Conservation (phyloP, 1,284 basidiomycete species). For the Caloboletus inedulis region DNA sequence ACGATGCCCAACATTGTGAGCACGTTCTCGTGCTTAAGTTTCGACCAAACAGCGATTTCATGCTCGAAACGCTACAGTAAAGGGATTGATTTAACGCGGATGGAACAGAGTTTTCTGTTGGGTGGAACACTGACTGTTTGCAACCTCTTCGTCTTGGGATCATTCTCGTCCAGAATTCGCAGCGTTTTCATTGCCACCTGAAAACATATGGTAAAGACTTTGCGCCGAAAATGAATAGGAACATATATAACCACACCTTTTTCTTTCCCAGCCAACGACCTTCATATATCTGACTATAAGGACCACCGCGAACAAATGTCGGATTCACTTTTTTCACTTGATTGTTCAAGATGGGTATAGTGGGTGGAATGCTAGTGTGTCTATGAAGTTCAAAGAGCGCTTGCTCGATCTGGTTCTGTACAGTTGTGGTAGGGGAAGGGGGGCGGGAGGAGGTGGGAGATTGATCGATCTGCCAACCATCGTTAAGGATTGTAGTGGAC, state of each 20-base stretch:
- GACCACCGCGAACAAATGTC: slow-evolving; percentile 44
- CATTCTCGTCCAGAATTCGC: slow-evolving; percentile 41
- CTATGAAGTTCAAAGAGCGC: slow-evolving; percentile 46
- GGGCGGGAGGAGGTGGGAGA: slow-evolving; percentile 23
- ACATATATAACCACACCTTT: slow-evolving; percentile 34
- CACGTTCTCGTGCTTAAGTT: slow-evolving; percentile 43
- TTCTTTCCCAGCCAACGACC: slow-evolving; percentile 51
- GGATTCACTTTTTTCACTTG: slow-evolving; percentile 41
- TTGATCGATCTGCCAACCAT: slow-evolving; percentile 20
- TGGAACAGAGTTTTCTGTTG: neutral
- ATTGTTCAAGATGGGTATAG: slow-evolving; percentile 47
- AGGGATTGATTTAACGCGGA: neutral
- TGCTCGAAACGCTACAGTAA: slow-evolving; percentile 47
- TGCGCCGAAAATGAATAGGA: neutral
- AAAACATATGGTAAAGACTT: neutral
- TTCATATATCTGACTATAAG: slow-evolving; percentile 49
- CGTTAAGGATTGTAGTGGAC: slow-evolving; percentile 19
- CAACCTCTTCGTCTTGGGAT: slow-evolving; percentile 41
- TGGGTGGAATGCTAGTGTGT: slow-evolving; percentile 48
- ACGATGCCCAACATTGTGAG: slow-evolving; percentile 50
- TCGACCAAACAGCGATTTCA: slow-evolving; percentile 52
- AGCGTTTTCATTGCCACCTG: slow-evolving; percentile 57
- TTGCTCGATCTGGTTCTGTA: slow-evolving; percentile 41
- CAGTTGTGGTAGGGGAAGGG: slow-evolving; percentile 29
- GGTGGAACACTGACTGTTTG: slow-evolving; percentile 18